Evolutionary conservation across 2,329 filamentous ascomycete species (phyloP).

Genomic region (Fusarium globosum): DNA sequence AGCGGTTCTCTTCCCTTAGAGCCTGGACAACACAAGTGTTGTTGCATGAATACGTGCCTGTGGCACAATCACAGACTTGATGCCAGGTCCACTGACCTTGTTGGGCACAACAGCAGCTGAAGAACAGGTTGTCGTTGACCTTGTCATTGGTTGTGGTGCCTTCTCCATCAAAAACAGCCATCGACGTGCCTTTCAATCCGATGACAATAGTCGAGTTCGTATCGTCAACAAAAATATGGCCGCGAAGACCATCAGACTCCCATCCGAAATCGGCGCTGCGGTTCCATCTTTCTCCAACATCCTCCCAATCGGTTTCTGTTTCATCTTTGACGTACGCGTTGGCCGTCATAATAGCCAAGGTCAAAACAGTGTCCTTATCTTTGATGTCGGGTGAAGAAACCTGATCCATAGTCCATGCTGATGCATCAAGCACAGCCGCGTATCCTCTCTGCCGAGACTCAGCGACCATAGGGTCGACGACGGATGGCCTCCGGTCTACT

Average conservation of each 20-base stretch:
- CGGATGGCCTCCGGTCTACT: constrained; percentile 78
- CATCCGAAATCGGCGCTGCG: constrained; percentile 91
- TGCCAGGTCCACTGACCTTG: constrained; percentile 91
- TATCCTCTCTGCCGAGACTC: constrained; percentile 76
- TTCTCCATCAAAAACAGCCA: constrained; percentile 94
- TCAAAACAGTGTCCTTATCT: constrained; percentile 85
- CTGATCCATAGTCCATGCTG: constrained; percentile 86
- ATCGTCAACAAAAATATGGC: constrained; percentile 91
- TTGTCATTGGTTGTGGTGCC: constrained; percentile 98
- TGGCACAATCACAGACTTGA: constrained; percentile 93
- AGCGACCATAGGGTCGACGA: constrained; percentile 82
- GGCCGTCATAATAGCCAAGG: constrained; percentile 86
- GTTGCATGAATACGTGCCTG: constrained; percentile 89
- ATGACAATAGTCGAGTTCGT: constrained; percentile 89
- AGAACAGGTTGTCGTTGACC: constrained; percentile 96
- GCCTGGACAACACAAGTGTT: constrained; percentile 85
- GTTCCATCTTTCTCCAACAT: constrained; percentile 83
- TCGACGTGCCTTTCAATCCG: constrained; percentile 89
- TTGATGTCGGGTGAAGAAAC: constrained; percentile 83
- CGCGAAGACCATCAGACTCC: constrained; percentile 87
- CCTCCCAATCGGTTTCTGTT: constrained; percentile 81
- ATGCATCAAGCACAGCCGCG: constrained; percentile 73
- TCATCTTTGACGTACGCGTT: constrained; percentile 87
- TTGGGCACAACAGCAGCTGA: constrained; percentile 96
- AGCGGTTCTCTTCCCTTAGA: constrained; percentile 84